Evolutionary conservation across 2,329 filamentous ascomycete genomes (phyloP), one percentile per base, ranked within the genome.

Genomic region (Xylariaceae sp.): DNA sequence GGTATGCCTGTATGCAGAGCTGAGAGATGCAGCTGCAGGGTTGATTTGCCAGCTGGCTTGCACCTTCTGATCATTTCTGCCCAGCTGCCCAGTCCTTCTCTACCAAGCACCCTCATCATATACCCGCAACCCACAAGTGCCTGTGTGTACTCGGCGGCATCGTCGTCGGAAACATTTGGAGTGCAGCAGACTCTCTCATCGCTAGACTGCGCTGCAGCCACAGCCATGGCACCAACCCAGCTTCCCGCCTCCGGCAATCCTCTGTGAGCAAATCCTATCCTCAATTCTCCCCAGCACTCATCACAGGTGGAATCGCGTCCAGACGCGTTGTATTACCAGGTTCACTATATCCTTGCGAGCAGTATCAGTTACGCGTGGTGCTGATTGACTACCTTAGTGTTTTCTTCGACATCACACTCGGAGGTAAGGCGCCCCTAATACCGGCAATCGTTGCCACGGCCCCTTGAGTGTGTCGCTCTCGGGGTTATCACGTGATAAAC

Each of bases 391-490:
- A 8, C 35, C 24, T 15, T 33, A 72, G 68, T 51, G 77, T 81
- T 46, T 84, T 88, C 65, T 85, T 87, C 59, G 83, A 88, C 58
- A 75, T 87, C 39, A 83, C 83, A 4, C 68, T 92, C 37, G 84
- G 84, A 66, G 83, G 83, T 84, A 60, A 55, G 72, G 12, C 12
- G 21, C n/a, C n/a, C n/a, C n/a, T n/a, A 23, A 60, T 30, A 13
- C 19, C 19, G 30, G 43, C 27, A 13, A 25, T 21, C 19, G 6
- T 27, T 16, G n/a, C 4, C 24, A 7, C 7, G 24, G 24, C 24
- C 24, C 15, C 24, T 14, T 11, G 15, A 7, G n/a, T 8, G 24
- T 14, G n/a, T 13, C 24, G 24, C 24, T 12, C 5, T 5, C 12
- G n/a, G 15, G 24, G 24, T 6, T 12, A 26, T 26, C 24, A 26